Evolutionary conservation across 1,139 yeast species (phyloP).

Genomic region (Blastobotrys proliferans): DNA sequence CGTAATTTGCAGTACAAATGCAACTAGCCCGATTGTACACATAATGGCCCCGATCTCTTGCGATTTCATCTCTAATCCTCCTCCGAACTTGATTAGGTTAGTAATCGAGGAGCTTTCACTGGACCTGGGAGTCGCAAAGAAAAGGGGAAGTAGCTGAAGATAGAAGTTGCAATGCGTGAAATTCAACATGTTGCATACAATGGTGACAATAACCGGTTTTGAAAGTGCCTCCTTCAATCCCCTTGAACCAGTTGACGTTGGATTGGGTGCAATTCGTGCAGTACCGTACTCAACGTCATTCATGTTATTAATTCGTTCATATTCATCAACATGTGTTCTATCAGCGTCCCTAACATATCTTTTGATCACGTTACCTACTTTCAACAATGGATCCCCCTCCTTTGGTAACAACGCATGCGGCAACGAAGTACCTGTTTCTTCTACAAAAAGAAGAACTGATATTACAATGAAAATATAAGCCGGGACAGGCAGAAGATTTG

Average conservation of each 20-base stretch:
- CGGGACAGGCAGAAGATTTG: constrained; percentile 53
- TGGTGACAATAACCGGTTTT: too few relatives aligned
- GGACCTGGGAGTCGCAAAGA: constrained; percentile 56
- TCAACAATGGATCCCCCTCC: constrained; percentile 47
- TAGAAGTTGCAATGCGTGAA: too few relatives aligned
- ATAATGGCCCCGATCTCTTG: constrained; percentile 50
- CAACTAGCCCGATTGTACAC: constrained; percentile 52
- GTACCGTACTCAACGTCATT: too few relatives aligned
- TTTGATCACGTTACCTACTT: constrained; percentile 26
- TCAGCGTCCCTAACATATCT: too few relatives aligned
- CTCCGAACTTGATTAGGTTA: constrained; percentile 42
- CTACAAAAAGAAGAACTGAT: constrained; percentile 47
- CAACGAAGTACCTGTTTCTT: constrained; percentile 54
- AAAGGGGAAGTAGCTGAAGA: constrained; percentile 56
- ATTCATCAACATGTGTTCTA: too few relatives aligned
- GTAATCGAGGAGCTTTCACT: constrained; percentile 36
- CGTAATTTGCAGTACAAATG: constrained; percentile 47
- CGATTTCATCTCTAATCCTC: constrained; percentile 47
- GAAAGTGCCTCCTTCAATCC: too few relatives aligned
- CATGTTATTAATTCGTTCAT: too few relatives aligned
- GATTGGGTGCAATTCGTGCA: too few relatives aligned
- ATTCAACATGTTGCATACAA: too few relatives aligned
- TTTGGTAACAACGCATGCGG: too few relatives aligned
- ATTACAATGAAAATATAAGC: constrained; percentile 35
- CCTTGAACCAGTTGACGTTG: too few relatives aligned